Evolutionary conservation across 768 basidiomycete species (phyloP).

Genomic region (Mycena epipterygia): DNA sequence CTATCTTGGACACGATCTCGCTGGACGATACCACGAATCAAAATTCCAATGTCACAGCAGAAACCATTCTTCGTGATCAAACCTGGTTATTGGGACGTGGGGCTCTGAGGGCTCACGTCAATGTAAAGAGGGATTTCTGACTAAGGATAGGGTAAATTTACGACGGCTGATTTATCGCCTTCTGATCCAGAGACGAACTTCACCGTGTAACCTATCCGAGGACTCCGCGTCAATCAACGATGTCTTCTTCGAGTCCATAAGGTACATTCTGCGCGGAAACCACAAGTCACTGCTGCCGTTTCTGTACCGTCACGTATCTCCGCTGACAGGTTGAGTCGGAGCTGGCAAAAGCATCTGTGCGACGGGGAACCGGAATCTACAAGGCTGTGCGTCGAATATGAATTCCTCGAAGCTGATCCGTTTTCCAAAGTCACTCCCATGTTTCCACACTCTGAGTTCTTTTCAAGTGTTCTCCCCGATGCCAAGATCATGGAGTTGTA

Average conservation of each 20-base stretch:
- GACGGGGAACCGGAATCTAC: conserved; percentile 20
- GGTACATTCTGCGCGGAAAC: neutral
- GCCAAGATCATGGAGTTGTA: conserved; percentile 22
- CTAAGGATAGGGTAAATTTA: neutral
- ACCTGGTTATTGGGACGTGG: too few relatives aligned
- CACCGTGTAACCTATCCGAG: too few relatives aligned
- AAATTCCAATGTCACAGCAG: too few relatives aligned
- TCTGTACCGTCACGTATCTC: too few relatives aligned
- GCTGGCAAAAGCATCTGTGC: conserved; percentile 4
- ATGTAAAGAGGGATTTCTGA: neutral
- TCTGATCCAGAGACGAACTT: neutral
- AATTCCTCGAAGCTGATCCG: conserved; percentile 17
- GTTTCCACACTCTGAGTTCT: neutral
- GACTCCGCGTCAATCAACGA: conserved; percentile 2
- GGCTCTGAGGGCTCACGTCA: too few relatives aligned
- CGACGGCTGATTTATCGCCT: neutral
- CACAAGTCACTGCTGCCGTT: neutral
- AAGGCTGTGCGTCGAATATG: conserved; percentile 24
- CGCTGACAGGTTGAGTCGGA: neutral
- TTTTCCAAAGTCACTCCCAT: too few relatives aligned
- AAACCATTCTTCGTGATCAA: too few relatives aligned
- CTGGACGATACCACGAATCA: too few relatives aligned
- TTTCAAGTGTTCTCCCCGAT: neutral
- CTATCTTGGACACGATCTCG: too few relatives aligned
- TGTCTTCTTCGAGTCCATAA: neutral